Conservation (phyloP, 1,284 basidiomycete species). For the Sporisorium reilianum region DNA sequence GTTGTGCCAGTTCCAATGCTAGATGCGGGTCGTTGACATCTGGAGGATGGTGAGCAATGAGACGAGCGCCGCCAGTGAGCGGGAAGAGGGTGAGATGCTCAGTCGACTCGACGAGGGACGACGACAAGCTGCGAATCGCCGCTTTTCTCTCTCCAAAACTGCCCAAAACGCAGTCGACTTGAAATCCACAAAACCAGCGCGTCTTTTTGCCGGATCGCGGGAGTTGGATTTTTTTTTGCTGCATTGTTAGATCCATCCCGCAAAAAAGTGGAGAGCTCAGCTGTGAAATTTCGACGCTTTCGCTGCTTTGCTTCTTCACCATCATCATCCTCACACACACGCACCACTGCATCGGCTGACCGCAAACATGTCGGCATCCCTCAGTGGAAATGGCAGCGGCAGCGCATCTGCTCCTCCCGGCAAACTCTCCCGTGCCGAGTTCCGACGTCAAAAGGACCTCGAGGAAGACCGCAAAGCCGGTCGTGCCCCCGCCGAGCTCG, state of each 20-base stretch:
- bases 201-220: constrained; percentile 17
- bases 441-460: constrained; percentile 91
- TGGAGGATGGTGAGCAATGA: neutral
- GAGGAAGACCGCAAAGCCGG: constrained; percentile 94
- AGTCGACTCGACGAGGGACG: no score
- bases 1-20: neutral
- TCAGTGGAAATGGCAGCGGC: neutral
- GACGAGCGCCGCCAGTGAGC: constrained; percentile 2
- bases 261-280: constrained; percentile 12
- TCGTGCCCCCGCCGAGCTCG: constrained; percentile 92
- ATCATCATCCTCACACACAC: neutral
- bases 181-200: neutral
- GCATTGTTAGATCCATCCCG: neutral
- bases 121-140: no score
- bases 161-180: neutral
- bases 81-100: no score
- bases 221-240: neutral
- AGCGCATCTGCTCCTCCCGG: constrained; percentile 71
- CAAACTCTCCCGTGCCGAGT: constrained; percentile 92
- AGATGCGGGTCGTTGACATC: constrained; percentile 3
- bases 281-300: neutral
- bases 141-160: neutral
- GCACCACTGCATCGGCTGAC: neutral
- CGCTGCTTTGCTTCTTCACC: constrained; percentile 1
- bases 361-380: constrained; percentile 68